phyloP scores from a whole-genome alignment of 345 rosid genomes.

The Physaria fendleri region DNA sequence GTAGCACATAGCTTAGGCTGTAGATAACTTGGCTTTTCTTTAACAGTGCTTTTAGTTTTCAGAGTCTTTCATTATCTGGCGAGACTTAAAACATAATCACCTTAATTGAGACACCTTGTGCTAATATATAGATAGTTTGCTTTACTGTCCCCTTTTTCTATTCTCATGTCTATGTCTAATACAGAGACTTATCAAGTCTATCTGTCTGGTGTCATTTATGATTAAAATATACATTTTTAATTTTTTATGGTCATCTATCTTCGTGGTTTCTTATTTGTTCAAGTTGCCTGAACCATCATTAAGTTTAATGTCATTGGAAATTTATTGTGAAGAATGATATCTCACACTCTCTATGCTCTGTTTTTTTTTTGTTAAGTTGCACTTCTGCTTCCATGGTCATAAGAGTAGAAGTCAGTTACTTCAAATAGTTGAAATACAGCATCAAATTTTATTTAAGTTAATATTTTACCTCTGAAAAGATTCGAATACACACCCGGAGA shows the following conservation, averaged over 20 bases:
- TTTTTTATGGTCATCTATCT: background rate
- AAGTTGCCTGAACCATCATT: background rate
- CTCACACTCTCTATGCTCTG: background rate
- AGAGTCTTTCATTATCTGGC: background rate
- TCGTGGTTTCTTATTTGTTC: background rate
- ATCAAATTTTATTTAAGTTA: background rate
- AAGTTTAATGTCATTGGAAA: background rate
- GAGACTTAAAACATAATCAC: background rate
- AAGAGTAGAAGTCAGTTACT: background rate
- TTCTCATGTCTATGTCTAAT: background rate
- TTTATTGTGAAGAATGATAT: background rate
- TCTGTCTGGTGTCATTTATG: background rate
- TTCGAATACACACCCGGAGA: conserved; percentile 63
- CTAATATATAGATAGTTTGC: conserved; percentile 1
- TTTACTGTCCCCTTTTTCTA: background rate
- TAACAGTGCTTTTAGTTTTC: background rate
- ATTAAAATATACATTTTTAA: background rate
- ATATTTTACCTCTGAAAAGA: conserved; percentile 40
- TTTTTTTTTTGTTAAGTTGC: background rate
- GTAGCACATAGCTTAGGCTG: background rate
- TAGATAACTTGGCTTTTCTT: background rate
- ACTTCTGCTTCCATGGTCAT: background rate
- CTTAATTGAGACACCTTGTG: background rate
- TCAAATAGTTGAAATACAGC: background rate
- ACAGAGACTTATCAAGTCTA: background rate